A percentile compares a stretch with the other conserved stretches of the same genome.
Evolutionary conservation across 1,284 basidiomycete species (phyloP).

Genomic region (Meripilus lineatus): DNA sequence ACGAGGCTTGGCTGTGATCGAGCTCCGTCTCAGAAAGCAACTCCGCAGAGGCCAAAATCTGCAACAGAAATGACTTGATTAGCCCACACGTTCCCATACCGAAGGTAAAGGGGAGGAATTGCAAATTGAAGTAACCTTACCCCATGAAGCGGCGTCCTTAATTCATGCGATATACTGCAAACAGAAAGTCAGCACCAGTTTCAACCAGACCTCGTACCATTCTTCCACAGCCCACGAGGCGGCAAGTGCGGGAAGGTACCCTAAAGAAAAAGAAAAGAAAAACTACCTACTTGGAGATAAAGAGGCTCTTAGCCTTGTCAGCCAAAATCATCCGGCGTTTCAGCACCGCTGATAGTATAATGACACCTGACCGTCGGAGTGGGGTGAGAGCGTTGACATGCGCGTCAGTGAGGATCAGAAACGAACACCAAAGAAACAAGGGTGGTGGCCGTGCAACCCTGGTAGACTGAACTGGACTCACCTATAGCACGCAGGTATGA

Average conservation of each 20-base stretch:
- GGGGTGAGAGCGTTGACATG: not conserved
- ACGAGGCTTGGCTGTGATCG: slow-evolving; percentile 80
- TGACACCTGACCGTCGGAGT: slow-evolving; percentile 58
- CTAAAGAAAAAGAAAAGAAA: slow-evolving; percentile 6
- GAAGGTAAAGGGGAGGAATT: slow-evolving; percentile 3
- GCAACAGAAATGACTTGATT: slow-evolving; percentile 11
- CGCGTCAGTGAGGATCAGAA: too few species aligned
- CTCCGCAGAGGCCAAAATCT: slow-evolving; percentile 90
- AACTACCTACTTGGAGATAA: slow-evolving; percentile 76
- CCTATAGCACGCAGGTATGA: slow-evolving; percentile 89
- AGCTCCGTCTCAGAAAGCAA: slow-evolving; percentile 80
- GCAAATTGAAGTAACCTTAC: slow-evolving; percentile 34
- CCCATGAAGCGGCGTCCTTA: slow-evolving; percentile 86
- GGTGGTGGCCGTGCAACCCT: too few species aligned
- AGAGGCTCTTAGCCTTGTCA: slow-evolving; percentile 88
- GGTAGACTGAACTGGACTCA: slow-evolving; percentile 25
- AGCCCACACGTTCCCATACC: not conserved
- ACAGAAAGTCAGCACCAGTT: slow-evolving; percentile 11
- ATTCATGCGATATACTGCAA: slow-evolving; percentile 86
- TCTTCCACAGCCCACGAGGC: too few species aligned
- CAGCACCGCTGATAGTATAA: slow-evolving; percentile 90
- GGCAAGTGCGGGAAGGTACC: too few species aligned
- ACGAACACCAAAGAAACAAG: too few species aligned
- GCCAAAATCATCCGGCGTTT: slow-evolving; percentile 92
- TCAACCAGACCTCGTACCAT: too few species aligned